Evolutionary conservation across 345 rosid genomes (phyloP), one percentile per base, ranked within the genome.

Genomic region (Salix suchowensis): DNA sequence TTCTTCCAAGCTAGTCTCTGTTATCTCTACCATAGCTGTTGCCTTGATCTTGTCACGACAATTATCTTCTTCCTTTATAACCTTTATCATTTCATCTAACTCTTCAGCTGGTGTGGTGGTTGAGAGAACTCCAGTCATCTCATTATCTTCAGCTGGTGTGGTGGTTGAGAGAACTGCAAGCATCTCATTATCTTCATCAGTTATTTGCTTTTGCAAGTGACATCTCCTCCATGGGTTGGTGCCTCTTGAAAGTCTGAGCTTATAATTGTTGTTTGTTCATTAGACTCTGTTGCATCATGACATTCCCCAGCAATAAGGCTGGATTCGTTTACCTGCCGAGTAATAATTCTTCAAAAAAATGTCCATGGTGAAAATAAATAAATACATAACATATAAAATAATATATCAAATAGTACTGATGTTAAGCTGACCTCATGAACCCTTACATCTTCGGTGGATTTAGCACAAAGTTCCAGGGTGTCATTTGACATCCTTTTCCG

Each of bases 301-400:
- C 62, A 23, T 75, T 79, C 81, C 24, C 60, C 60, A 5, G 68
- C 78, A 68, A 48, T 23, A 0, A 50, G 34, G 21, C 30, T 32
- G 67, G 65, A 64, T 67, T 79, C 73, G 72, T 78, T 73, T 70
- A 72, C 85, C 88, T 90, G 84, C 46, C 78, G 67, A 80, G 4
- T 68, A 50, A 72, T 18, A 46, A 67, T 61, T 10, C 11, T 46
- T 69, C 68, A 37, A 75, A 37, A 37, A 46, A 32, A 70, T 65
- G 62, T 78, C 73, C 19, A 77, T 34, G 30, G 26, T 4, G 48
- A 36, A 74, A 61, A 60, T 44, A 64, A 77, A 80, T 39, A 19
- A 77, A 80, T 39, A 19, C 5, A 34, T 37, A 61, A 70, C 39
- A 32, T n/a, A 32, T 2, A 44, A 44, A 44, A 34, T 61, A 69